Evolutionary conservation across 2,329 filamentous ascomycete species (phyloP).

Genomic region (Aspergillus pseudonomiae): DNA sequence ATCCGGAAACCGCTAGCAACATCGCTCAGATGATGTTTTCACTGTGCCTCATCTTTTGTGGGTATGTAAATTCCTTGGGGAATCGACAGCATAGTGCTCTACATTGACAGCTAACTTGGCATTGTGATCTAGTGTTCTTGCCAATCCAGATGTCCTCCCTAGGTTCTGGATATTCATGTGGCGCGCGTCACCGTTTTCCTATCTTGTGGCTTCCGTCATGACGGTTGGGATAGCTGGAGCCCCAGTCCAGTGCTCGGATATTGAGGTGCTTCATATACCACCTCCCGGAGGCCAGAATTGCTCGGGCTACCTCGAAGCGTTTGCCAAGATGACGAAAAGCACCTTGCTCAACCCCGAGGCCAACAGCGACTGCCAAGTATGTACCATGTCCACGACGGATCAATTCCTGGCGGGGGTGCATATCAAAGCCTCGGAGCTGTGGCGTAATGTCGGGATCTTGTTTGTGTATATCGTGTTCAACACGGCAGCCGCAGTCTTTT

Average conservation of each 20-base stretch:
- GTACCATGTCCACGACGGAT: conserved; percentile 41
- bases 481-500: conserved; percentile 48
- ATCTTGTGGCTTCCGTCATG: conserved; percentile 51
- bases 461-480: conserved; percentile 59
- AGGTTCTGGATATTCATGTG: conserved; percentile 82
- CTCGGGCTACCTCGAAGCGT: conserved; percentile 61
- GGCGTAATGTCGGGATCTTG: conserved; percentile 60
- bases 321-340: conserved; percentile 55
- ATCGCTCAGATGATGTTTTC: conserved; percentile 62
- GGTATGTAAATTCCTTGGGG: conserved; percentile 21
- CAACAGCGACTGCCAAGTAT: conserved; percentile 61
- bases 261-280: conserved; percentile 36
- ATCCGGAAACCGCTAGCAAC: conserved; percentile 66
- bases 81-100: background rate
- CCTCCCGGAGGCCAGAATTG: conserved; percentile 67
- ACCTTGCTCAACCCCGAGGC: conserved; percentile 66
- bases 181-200: conserved; percentile 67
- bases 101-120: background rate
- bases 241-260: conserved; percentile 35
- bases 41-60: conserved; percentile 61
- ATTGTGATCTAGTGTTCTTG: conserved; percentile 56
- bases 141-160: conserved; percentile 60
- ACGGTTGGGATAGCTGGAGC: conserved; percentile 37
- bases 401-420: conserved; percentile 56
- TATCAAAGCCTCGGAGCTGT: conserved; percentile 49